These are phyloP conservation scores for Effrenium voratum DNA, from an alignment of 73 alveolate species.

Conservation along the genomic window DNA sequence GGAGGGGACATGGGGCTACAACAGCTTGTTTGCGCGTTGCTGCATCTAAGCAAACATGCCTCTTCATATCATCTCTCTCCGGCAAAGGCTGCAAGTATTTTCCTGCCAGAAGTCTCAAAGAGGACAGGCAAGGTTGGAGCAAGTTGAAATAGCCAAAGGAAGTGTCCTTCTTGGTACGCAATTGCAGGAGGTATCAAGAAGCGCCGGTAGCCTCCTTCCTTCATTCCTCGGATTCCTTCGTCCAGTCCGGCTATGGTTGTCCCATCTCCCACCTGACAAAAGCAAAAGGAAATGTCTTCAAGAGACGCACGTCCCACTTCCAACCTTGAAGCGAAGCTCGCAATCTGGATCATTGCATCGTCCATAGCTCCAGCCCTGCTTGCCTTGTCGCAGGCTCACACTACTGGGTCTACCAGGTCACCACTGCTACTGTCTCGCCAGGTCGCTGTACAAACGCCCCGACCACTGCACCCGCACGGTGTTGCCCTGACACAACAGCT, in stretches of 20 bases:
- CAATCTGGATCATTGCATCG: slow-evolving; percentile 83
- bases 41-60: no score
- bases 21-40: no score
- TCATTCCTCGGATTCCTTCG: slow-evolving; percentile 85
- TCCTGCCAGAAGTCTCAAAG: background rate
- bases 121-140: background rate
- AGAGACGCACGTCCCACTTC: background rate
- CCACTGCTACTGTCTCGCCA: background rate
- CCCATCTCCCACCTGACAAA: slow-evolving; percentile 69
- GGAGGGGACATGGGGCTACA: no score
- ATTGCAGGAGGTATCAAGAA: slow-evolving; percentile 76
- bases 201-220: slow-evolving; percentile 87
- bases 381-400: slow-evolving; percentile 21
- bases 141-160: no score
- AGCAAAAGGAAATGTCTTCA: background rate
- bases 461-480: slow-evolving; percentile 75
- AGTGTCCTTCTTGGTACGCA: slow-evolving; percentile 74
- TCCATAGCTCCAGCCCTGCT: slow-evolving; percentile 89
- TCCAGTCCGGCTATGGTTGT: slow-evolving; percentile 88
- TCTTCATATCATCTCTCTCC: slow-evolving; percentile 70
- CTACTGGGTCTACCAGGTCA: background rate
- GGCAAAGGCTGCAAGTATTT: slow-evolving; percentile 69
- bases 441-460: slow-evolving; percentile 78
- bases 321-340: slow-evolving; percentile 68
- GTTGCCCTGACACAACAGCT: slow-evolving; percentile 3